Conservation (phyloP, 1,139 yeast species). For the Yamadazyma dendronema region DNA sequence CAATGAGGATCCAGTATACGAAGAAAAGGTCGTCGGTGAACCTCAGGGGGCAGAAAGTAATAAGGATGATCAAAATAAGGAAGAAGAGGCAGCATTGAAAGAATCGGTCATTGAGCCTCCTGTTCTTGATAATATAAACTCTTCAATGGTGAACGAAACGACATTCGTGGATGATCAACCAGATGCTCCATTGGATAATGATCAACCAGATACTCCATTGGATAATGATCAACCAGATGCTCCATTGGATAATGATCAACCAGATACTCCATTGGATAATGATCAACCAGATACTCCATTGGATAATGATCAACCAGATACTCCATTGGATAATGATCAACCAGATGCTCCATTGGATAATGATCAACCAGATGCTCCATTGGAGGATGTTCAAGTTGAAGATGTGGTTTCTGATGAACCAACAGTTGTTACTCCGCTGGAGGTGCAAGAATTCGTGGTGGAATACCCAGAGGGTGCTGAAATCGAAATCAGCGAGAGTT, state of each 20-base stretch:
- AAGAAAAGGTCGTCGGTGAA: background rate
- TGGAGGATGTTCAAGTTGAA: background rate
- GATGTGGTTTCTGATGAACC: no score
- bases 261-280: background rate
- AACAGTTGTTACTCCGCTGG: background rate
- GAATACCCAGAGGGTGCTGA: conserved; percentile 11
- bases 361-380: background rate
- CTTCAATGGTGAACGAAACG: conserved; percentile 6
- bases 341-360: no score
- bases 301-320: background rate
- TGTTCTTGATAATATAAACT: conserved; percentile 4
- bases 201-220: background rate
- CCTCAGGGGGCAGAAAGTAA: no score
- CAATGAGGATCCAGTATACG: background rate
- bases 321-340: background rate
- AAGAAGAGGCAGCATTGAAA: no score
- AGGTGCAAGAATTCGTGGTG: conserved; percentile 1
- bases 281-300: conserved; percentile 1
- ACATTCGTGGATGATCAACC: conserved; percentile 1
- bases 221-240: background rate
- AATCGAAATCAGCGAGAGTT: conserved; percentile 6
- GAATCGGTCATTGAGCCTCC: conserved; percentile 3
- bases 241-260: background rate
- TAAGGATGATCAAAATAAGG: no score
- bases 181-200: background rate